Evolutionary conservation across 2,329 filamentous ascomycete species (phyloP).

Genomic region (Fusarium acutatum): DNA sequence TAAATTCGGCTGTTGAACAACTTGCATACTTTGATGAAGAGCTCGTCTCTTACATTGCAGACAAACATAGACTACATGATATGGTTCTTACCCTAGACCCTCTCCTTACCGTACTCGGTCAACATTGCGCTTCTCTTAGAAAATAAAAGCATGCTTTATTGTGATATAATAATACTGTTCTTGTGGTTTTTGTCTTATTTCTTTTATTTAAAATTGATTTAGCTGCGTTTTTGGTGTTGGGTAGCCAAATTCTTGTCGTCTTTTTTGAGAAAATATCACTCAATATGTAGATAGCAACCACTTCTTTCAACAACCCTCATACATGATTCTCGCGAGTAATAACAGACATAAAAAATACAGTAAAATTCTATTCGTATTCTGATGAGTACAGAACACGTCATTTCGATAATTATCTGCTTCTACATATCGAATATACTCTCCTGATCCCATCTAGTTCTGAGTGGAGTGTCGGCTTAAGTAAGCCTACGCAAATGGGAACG

Average conservation of each 20-base stretch:
- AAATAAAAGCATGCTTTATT: neutral
- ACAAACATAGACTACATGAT: neutral
- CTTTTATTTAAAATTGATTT: fast-evolving
- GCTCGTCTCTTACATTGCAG: too few relatives aligned
- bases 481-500: neutral
- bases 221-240: neutral
- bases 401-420: too few relatives aligned
- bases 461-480: neutral
- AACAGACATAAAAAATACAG: fast-evolving
- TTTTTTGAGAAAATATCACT: fast-evolving
- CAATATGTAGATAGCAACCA: fast-evolving
- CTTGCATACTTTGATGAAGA: too few relatives aligned
- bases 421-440: neutral
- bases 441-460: neutral
- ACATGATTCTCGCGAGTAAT: too few relatives aligned
- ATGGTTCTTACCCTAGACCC: neutral
- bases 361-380: fast-evolving
- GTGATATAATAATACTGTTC: too few relatives aligned
- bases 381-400: fast-evolving
- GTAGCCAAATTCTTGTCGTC: fast-evolving
- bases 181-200: fast-evolving
- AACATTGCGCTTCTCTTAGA: too few relatives aligned
- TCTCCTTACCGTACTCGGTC: too few relatives aligned
- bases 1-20: too few relatives aligned
- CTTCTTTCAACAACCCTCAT: neutral